Percentiles rank a stretch among this genome's conserved stretches.
Conservation (phyloP, 352 stramenopile genomes). For the Phytophthora ohioensis region DNA sequence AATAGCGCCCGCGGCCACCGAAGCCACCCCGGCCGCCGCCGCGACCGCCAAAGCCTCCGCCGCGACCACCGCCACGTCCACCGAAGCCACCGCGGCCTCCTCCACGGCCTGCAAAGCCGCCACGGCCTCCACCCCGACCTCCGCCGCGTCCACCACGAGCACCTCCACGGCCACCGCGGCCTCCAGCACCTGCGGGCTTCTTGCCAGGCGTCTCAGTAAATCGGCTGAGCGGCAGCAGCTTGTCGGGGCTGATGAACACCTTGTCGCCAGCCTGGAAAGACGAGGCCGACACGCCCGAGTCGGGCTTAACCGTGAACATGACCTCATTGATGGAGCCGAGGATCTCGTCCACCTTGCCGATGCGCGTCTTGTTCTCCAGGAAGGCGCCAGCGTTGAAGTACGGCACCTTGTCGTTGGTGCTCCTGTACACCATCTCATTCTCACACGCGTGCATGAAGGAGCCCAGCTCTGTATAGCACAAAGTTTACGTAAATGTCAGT, state of each 20-base stretch:
- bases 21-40: conserved; percentile 31
- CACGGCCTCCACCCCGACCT: conserved; percentile 36
- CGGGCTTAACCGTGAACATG: conserved; percentile 98
- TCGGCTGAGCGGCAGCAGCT: conserved; percentile 95
- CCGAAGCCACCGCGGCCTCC: conserved; percentile 58
- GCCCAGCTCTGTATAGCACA: conserved; percentile 87
- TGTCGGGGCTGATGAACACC: conserved; percentile 98
- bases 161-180: conserved; percentile 55
- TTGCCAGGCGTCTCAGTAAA: conserved; percentile 95
- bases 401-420: conserved; percentile 95
- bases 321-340: conserved; percentile 97
- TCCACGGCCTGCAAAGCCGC: conserved; percentile 52
- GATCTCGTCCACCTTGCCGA: conserved; percentile 99
- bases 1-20: conserved; percentile 41
- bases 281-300: conserved; percentile 93
- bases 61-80: conserved; percentile 46
- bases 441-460: conserved; percentile 97
- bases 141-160: conserved; percentile 47
- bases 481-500: conserved; percentile 5
- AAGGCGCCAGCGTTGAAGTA: conserved; percentile 99
- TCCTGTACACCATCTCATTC: conserved; percentile 98
- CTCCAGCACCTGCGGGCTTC: conserved; percentile 51
- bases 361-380: conserved; percentile 99
- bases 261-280: conserved; percentile 98
- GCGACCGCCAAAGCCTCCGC: conserved; percentile 51